Conservation (phyloP, 1,284 basidiomycete species). For the Sanguinoderma infundibulare region DNA sequence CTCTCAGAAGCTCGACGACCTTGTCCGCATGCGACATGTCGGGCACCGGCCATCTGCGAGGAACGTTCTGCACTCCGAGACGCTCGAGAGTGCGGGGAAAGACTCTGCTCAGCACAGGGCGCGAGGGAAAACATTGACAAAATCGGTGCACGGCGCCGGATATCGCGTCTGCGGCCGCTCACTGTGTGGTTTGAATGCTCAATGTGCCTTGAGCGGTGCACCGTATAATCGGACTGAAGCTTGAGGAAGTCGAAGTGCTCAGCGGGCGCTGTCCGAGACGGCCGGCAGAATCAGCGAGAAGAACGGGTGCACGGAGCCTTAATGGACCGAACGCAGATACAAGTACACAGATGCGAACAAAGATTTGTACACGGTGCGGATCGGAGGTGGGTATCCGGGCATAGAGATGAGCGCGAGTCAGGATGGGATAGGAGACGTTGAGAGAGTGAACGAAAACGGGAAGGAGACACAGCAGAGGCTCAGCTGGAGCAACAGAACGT, state of each 20-base stretch:
- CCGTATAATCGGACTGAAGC: background rate
- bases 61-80: background rate
- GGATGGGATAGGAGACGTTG: background rate
- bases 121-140: conserved; percentile 1
- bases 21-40: background rate
- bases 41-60: background rate
- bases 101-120: background rate
- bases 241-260: background rate
- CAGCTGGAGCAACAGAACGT: background rate
- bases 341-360: conserved; percentile 10
- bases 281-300: conserved; percentile 10
- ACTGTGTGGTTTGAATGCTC: background rate
- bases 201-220: background rate
- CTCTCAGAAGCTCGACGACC: background rate
- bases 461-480: background rate
- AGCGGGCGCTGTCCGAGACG: conserved; percentile 2
- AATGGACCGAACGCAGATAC: conserved; percentile 9
- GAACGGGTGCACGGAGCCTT: background rate
- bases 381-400: background rate
- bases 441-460: background rate
- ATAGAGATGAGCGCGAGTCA: background rate
- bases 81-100: background rate
- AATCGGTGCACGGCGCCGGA: background rate
- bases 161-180: background rate
- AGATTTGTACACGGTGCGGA: conserved; percentile 4